phyloP scores from a whole-genome alignment of 345 rosid genomes.

The Eucalyptus urophylla region DNA sequence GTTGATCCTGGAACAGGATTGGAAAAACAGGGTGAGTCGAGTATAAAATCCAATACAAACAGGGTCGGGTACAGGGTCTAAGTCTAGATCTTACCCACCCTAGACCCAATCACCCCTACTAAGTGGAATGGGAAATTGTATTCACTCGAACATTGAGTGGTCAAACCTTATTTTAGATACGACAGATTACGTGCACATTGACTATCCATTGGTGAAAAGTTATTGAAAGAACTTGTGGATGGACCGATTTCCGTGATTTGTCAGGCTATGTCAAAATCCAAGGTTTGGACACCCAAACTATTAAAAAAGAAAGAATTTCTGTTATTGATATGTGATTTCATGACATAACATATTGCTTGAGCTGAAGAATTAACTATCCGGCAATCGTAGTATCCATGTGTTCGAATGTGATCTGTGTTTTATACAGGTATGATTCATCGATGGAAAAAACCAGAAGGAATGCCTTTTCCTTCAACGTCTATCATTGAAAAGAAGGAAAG shows the following conservation, averaged over 20 bases:
- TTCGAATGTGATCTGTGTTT: background rate
- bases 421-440: background rate
- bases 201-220: background rate
- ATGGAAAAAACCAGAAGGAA: background rate
- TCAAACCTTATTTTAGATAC: background rate
- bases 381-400: background rate
- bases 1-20: too few relatives aligned
- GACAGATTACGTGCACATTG: background rate
- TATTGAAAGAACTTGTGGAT: background rate
- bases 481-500: background rate
- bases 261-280: background rate
- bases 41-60: too few relatives aligned
- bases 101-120: background rate
- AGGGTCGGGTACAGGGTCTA: too few relatives aligned
- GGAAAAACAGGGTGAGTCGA: too few relatives aligned
- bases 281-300: background rate
- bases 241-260: background rate
- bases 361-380: background rate
- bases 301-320: background rate
- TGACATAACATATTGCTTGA: background rate
- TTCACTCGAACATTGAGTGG: background rate
- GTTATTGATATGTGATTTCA: background rate
- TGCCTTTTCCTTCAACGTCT: background rate
- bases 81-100: too few relatives aligned
- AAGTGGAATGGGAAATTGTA: background rate